Evolutionary conservation across 2,329 filamentous ascomycete genomes (phyloP), one percentile per base, ranked within the genome.

Genomic region (Aspergillus texensis): DNA sequence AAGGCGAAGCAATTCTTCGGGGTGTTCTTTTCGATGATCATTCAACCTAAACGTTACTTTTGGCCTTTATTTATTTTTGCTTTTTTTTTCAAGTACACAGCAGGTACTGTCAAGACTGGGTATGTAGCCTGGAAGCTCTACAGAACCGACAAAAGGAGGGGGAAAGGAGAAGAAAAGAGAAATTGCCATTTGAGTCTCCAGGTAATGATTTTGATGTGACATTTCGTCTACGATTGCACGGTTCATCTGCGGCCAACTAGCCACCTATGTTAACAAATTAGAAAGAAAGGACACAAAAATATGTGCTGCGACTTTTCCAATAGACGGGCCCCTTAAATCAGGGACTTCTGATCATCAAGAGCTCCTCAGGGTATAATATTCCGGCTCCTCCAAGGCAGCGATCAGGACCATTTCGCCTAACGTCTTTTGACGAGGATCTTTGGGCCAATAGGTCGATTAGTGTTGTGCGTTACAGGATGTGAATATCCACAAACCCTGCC

Each of bases 1-100:
- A 94, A 82, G 91, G 91, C 3, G 92, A 94, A 80, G 84, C 83
- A 11, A 86, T 95, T 34, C 85, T 96, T 69, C 88, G 89, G 78
- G 91, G 91, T 3, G 86, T 96, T 36, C 80, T 96, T 66, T 96
- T 96, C 78, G 86, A 88, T 24, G 86, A n/a, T 21, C 28, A 34
- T 56, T 21, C 26, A 46, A 6, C 28, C 50, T 16, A 36, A 30
- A 46, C 32, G 16, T 30, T 55, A 28, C 16, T 59, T n/a, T 36
- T 43, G n/a, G 24, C 16, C 45, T 28, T 60, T 41, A 4, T 53
- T 6, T 60, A 28, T 28, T 28, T 28, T 28, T 28, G 26, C 1
- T 28, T 28, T 28, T 26, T 28, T 28, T 28, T 28, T 28, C 6
- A 5, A 8, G 24, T 14, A 6, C 26, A 50, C 24, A 30, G 24